Evolutionary conservation across 768 basidiomycete genomes (phyloP).

Genomic region (Vararia minispora): DNA sequence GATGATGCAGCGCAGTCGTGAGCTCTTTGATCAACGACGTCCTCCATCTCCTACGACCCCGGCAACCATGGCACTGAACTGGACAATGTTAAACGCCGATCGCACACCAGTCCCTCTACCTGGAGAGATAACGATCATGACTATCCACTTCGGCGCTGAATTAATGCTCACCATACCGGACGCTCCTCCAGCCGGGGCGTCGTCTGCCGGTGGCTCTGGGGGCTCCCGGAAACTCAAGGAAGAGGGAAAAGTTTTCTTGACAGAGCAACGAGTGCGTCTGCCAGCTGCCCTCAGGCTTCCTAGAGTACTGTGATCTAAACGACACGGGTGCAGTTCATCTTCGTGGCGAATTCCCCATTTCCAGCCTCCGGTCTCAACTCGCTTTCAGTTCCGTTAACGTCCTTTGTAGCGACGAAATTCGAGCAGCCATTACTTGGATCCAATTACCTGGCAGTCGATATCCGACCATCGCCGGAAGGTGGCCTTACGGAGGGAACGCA

Average conservation of each 20-base stretch:
- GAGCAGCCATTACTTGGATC: conserved; percentile 65
- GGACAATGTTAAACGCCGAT: conserved; percentile 53
- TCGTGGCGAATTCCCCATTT: conserved; percentile 21
- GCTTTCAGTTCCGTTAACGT: conserved; percentile 44
- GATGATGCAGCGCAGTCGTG: too few species aligned
- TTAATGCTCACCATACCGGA: conserved; percentile 48
- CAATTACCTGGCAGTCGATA: conserved; percentile 56
- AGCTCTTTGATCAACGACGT: too few species aligned
- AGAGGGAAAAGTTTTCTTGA: conserved; percentile 48
- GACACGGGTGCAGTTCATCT: conserved; percentile 44
- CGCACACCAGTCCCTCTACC: conserved; percentile 53
- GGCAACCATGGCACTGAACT: conserved; percentile 69
- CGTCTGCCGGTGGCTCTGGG: conserved; percentile 39
- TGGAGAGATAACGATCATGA: conserved; percentile 47
- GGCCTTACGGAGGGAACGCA: conserved; percentile 53
- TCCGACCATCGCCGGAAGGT: conserved; percentile 59
- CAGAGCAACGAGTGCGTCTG: conserved; percentile 57
- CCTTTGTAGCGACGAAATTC: conserved; percentile 59
- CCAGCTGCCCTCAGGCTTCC: background rate
- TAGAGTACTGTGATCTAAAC: conserved; percentile 3
- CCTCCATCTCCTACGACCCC: background rate
- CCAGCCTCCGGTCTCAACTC: conserved; percentile 26
- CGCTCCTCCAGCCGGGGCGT: conserved; percentile 29
- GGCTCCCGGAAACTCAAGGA: conserved; percentile 48
- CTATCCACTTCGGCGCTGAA: conserved; percentile 47